A percentile compares a stretch with the other conserved stretches of the same genome.
These are phyloP conservation scores for Yamadazyma laniorum DNA, from an alignment of 805 yeast species.

Conservation along the genomic window DNA sequence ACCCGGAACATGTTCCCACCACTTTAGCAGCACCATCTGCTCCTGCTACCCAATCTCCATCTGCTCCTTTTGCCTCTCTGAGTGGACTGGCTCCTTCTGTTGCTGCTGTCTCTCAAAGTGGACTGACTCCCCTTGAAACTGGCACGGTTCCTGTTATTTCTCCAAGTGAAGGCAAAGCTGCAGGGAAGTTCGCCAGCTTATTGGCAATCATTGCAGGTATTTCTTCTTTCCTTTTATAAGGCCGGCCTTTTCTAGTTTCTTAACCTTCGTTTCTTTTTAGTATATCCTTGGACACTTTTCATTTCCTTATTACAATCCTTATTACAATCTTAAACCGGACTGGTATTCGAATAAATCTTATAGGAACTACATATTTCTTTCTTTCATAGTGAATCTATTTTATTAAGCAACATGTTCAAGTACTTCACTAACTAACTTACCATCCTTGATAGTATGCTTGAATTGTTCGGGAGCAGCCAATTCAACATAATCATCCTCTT, in stretches of 20 bases:
- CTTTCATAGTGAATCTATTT: background rate
- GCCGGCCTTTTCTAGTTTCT: background rate
- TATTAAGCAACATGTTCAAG: slow-evolving; percentile 72
- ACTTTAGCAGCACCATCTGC: slow-evolving; percentile 1
- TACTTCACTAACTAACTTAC: slow-evolving; percentile 64
- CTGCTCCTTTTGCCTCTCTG: background rate
- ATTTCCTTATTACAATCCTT: no score
- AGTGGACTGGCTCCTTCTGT: slow-evolving; percentile 1
- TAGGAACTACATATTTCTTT: background rate
- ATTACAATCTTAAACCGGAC: no score
- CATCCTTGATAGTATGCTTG: slow-evolving; percentile 63
- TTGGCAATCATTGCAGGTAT: slow-evolving; percentile 1
- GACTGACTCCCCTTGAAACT: background rate
- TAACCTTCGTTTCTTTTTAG: background rate
- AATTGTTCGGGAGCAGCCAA: slow-evolving; percentile 90
- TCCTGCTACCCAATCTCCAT: slow-evolving; percentile 3
- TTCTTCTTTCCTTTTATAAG: background rate
- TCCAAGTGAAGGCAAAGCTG: slow-evolving; percentile 7
- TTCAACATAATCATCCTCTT: slow-evolving; percentile 74
- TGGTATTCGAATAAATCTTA: no score
- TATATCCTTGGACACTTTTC: no score
- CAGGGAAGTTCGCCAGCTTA: background rate
- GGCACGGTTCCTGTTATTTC: slow-evolving; percentile 5
- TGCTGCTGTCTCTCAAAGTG: background rate
- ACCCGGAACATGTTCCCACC: background rate